Evolutionary conservation across 106 monocot genomes (phyloP).

Genomic region (Platanthera zijinensis): DNA sequence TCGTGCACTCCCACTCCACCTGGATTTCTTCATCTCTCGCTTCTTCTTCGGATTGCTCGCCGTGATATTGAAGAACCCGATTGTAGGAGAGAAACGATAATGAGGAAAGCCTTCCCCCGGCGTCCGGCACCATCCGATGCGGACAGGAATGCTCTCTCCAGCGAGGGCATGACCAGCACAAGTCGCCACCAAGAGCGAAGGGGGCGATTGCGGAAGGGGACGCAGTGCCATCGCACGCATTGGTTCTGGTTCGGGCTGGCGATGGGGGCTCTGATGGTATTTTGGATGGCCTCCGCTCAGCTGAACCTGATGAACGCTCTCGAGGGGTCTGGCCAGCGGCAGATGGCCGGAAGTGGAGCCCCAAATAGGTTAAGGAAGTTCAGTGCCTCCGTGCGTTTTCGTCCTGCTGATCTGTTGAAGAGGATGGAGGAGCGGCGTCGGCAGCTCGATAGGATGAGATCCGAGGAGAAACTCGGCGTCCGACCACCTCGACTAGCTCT

Average conservation of each 20-base stretch:
- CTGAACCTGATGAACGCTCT: constrained; percentile 10
- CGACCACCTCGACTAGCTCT: constrained; percentile 46
- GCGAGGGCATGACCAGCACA: not conserved
- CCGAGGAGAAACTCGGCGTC: constrained; percentile 12
- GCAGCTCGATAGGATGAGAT: constrained; percentile 29
- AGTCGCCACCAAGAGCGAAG: not conserved
- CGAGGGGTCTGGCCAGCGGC: not conserved
- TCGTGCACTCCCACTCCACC: too few species aligned
- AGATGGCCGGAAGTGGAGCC: not conserved
- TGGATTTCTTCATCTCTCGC: too few species aligned
- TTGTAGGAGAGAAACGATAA: not conserved
- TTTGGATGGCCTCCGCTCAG: constrained; percentile 19
- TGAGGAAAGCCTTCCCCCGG: constrained; percentile 9
- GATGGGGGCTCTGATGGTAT: constrained; percentile 1
- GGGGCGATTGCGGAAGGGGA: constrained; percentile 10
- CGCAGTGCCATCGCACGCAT: constrained; percentile 4
- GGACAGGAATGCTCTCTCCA: not conserved
- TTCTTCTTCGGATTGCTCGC: too few species aligned
- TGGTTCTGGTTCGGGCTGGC: constrained; percentile 15
- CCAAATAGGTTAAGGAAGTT: constrained; percentile 1
- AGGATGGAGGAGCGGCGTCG: constrained; percentile 28
- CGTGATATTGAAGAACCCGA: not conserved
- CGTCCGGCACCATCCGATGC: not conserved
- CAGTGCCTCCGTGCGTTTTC: constrained; percentile 21
- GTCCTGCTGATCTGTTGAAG: constrained; percentile 34